Conservation (phyloP, 2,329 filamentous ascomycete species). For the Pseudogymnoascus sp. region DNA sequence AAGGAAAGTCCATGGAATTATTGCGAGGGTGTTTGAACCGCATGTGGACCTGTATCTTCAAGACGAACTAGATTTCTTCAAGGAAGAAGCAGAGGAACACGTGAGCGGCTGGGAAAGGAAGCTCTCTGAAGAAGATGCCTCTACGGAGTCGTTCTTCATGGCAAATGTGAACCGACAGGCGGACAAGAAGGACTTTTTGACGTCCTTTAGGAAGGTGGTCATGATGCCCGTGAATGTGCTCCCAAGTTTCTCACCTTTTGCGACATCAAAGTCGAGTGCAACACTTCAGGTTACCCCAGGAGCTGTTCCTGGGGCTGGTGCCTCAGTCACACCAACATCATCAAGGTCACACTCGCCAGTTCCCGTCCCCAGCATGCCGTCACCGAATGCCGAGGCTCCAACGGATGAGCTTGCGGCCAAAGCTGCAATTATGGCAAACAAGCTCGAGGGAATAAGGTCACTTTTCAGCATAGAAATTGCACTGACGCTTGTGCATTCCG, state of each 20-base stretch:
- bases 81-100: constrained; percentile 62
- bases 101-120: constrained; percentile 87
- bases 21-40: constrained; percentile 73
- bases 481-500: constrained; percentile 76
- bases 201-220: constrained; percentile 95
- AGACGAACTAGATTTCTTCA: constrained; percentile 84
- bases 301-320: constrained; percentile 11
- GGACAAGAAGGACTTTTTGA: constrained; percentile 92
- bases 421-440: constrained; percentile 92
- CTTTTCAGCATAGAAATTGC: constrained; percentile 96
- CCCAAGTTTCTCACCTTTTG: constrained; percentile 58
- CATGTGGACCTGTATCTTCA: constrained; percentile 90
- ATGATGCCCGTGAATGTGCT: constrained; percentile 97
- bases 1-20: constrained; percentile 57
- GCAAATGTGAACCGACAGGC: constrained; percentile 87
- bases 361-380: constrained; percentile 16
- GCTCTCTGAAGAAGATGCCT: constrained; percentile 81
- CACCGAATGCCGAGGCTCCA: constrained; percentile 57
- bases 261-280: constrained; percentile 29
- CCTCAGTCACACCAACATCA: constrained; percentile 22
- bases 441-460: constrained; percentile 87
- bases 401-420: constrained; percentile 92
- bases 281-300: constrained; percentile 9
- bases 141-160: constrained; percentile 91
- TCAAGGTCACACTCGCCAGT: constrained; percentile 44